Conservation (phyloP, 441 rosid species). For the Flueggea neowawraea region DNA sequence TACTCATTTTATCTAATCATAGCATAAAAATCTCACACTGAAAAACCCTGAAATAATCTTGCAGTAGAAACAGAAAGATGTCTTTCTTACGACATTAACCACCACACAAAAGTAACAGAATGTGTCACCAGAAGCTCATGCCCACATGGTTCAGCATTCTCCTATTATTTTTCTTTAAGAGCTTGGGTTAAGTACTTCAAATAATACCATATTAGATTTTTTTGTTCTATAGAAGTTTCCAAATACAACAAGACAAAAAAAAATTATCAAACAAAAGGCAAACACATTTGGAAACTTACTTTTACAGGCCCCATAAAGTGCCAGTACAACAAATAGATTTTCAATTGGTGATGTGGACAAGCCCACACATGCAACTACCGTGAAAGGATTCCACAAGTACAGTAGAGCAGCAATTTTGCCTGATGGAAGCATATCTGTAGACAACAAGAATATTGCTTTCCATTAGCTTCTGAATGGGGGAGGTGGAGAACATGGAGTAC, state of each 20-base stretch:
- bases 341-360: conserved; percentile 88
- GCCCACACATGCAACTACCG: conserved; percentile 81
- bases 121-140: too few species aligned
- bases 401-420: conserved; percentile 89
- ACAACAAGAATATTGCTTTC: not conserved
- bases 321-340: conserved; percentile 58
- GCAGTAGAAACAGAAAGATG: too few species aligned
- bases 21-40: too few species aligned
- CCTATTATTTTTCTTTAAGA: too few species aligned
- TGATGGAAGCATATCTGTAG: conserved; percentile 49
- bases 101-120: too few species aligned
- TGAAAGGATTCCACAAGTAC: conserved; percentile 92
- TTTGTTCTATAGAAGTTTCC: not conserved
- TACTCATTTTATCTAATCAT: too few species aligned
- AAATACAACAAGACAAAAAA: not conserved
- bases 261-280: conserved; percentile 1
- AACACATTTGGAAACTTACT: conserved; percentile 44
- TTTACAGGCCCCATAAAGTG: conserved; percentile 75
- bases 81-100: too few species aligned
- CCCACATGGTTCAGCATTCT: too few species aligned
- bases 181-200: not conserved
- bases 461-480: not conserved
- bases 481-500: not conserved
- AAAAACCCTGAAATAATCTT: too few species aligned
- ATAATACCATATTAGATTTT: not conserved